phyloP scores from a whole-genome alignment of 139 green algal species.

The Micractinium sp. region DNA sequence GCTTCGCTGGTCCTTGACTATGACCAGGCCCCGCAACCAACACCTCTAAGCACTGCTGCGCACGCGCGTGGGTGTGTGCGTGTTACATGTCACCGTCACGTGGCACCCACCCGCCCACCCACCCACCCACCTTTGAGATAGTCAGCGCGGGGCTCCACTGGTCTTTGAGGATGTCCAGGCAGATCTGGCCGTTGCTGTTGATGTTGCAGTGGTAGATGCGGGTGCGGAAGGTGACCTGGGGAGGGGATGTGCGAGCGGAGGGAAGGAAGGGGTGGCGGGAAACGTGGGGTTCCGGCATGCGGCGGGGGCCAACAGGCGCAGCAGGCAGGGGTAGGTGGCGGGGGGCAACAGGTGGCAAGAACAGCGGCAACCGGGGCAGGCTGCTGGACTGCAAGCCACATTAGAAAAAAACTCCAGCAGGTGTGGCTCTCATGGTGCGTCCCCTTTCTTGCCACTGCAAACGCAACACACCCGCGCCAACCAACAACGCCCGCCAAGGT shows the following conservation, averaged over 20 bases:
- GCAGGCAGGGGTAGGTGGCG: background rate
- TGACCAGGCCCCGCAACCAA: too few species aligned
- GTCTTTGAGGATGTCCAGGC: constrained; percentile 93
- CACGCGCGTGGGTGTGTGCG: too few species aligned
- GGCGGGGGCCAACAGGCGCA: too few species aligned
- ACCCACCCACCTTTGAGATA: constrained; percentile 75
- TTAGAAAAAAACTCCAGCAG: too few species aligned
- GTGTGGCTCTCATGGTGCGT: too few species aligned
- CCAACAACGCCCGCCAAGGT: background rate
- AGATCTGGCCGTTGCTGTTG: constrained; percentile 87
- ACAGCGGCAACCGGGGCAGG: background rate
- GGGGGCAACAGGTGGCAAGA: background rate
- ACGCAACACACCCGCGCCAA: background rate
- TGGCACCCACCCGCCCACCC: background rate
- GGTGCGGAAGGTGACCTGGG: constrained; percentile 82
- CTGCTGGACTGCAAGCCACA: background rate
- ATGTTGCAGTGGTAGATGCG: constrained; percentile 98
- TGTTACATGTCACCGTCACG: background rate
- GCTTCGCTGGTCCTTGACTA: background rate
- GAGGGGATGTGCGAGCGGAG: too few species aligned
- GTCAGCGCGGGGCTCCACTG: constrained; percentile 93
- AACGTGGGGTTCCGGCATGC: background rate
- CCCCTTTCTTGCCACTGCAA: background rate
- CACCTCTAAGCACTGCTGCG: too few species aligned
- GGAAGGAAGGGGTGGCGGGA: background rate